Base-by-base conservation (phyloP, 352 stramenopile species). In the Phytopythium ostracodes region DNA sequence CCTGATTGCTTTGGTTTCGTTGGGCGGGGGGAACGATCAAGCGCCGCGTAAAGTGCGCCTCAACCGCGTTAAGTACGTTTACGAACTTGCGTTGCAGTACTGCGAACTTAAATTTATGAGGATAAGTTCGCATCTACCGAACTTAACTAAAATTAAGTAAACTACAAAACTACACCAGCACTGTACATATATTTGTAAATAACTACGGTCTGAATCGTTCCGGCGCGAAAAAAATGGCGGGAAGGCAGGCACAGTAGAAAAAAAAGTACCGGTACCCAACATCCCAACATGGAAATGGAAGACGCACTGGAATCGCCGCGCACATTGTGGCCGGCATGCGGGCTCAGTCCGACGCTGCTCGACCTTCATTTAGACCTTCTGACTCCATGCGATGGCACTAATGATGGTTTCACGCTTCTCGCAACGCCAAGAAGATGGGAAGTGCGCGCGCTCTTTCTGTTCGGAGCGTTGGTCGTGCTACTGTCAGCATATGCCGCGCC, bases 1-100 rank as follows among this genome's bases (percentile, higher is more conserved):
- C 15, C 14, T 2, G 38, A 22, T 9, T n/a, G 46, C 46, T 52
- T 52, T 52, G 46, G 46, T 52, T 52, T 52, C 46, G 46, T 52
- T 52, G 46, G 46, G 46, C 12, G 46, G 12, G 22, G 18, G 46
- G 40, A 47, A 18, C 40, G 40, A 47, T 44, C 38, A n/a, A 7
- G 10, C 22, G 4, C 11, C 44, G 42, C 44, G 22, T 27, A 29
- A 51, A 51, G 44, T 52, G 46, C 22, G 46, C 40, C 33, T 9
- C 31, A 36, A 36, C 31, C 9, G 4, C n/a, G n/a, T n/a, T n/a
- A n/a, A n/a, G n/a, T n/a, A n/a, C n/a, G n/a, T n/a, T n/a, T n/a
- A n/a, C n/a, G n/a, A n/a, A n/a, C n/a, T n/a, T n/a, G n/a, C n/a
- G n/a, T n/a, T n/a, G n/a, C n/a, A n/a, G n/a, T 14, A 38, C 2